These are phyloP conservation scores for Wallacemonas sp. DNA, from an alignment of 208 protist genomes.

Conservation along the genomic window DNA sequence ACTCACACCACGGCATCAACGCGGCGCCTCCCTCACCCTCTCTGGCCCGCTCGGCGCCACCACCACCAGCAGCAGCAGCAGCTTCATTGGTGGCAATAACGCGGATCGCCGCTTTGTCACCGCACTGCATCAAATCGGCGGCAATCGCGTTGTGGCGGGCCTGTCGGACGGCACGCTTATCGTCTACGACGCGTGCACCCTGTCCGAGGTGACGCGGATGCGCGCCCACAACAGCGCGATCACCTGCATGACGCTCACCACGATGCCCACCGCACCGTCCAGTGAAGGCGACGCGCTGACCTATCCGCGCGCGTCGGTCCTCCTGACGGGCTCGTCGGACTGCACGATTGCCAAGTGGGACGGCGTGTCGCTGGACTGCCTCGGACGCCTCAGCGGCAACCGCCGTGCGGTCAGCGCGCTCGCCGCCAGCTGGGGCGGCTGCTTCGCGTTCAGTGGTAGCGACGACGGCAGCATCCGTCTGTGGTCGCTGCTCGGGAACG, in stretches of 20 bases:
- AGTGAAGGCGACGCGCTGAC: conserved; percentile 6
- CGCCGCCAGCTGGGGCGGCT: conserved; percentile 37
- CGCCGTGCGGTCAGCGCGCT: conserved; percentile 43
- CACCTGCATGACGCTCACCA: conserved; percentile 46
- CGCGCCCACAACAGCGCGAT: conserved; percentile 51
- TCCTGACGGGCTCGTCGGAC: conserved; percentile 63
- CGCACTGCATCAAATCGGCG: conserved; percentile 42
- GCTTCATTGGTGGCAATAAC: not conserved
- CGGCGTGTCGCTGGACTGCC: conserved; percentile 41
- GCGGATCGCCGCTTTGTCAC: conserved; percentile 39
- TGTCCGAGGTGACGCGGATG: conserved; percentile 23
- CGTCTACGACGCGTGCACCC: conserved; percentile 47
- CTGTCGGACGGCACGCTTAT: conserved; percentile 51
- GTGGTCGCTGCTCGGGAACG: conserved; percentile 56
- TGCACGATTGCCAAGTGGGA: conserved; percentile 72
- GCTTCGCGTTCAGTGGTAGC: conserved; percentile 65
- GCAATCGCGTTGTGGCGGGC: conserved; percentile 59
- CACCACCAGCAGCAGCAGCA: not conserved
- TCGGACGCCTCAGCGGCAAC: conserved; percentile 48
- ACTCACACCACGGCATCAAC: too few relatives aligned
- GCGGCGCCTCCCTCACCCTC: too few relatives aligned
- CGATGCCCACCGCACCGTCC: conserved; percentile 23
- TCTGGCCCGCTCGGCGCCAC: not conserved
- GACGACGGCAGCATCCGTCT: conserved; percentile 67
- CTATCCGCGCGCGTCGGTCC: conserved; percentile 30